Percentiles rank a stretch among this genome's conserved stretches.
These are phyloP conservation scores for Geranomyces variabilis DNA, from an alignment of 192 early-diverging fungal species.

Conservation along the genomic window DNA sequence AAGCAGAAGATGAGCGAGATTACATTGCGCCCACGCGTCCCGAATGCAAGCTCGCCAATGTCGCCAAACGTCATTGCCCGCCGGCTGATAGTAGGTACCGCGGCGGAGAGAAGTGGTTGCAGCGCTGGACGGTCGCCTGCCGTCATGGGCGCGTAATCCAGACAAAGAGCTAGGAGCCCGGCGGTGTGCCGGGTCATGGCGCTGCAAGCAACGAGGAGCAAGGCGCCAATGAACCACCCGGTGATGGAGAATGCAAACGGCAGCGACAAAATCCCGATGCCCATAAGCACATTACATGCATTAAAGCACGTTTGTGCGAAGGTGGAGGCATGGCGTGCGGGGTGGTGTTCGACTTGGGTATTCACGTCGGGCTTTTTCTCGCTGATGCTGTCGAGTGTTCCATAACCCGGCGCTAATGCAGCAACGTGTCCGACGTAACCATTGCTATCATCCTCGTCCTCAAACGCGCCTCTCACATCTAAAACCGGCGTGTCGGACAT, in stretches of 20 bases:
- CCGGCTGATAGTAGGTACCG: neutral
- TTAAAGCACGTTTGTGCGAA: slow-evolving; percentile 40
- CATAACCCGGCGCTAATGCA: neutral
- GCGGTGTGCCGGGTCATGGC: slow-evolving; percentile 32
- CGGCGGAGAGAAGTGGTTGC: neutral
- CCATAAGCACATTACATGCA: slow-evolving; percentile 46
- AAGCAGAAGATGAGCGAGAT: slow-evolving; percentile 50
- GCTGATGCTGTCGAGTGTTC: neutral
- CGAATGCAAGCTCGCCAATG: slow-evolving; percentile 52
- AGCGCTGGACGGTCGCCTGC: slow-evolving; percentile 10
- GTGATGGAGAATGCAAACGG: slow-evolving; percentile 61
- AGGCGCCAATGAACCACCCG: slow-evolving; percentile 63
- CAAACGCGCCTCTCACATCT: neutral
- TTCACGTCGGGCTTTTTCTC: neutral
- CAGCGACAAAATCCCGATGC: slow-evolving; percentile 67
- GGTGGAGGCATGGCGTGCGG: neutral
- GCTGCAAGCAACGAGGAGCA: slow-evolving; percentile 40
- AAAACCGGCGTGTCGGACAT: neutral
- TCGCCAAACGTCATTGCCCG: slow-evolving; percentile 32
- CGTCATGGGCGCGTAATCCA: slow-evolving; percentile 24
- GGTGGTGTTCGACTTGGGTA: neutral
- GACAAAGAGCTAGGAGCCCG: slow-evolving; percentile 16
- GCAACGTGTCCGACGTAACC: neutral
- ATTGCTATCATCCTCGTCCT: neutral
- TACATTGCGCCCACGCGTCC: slow-evolving; percentile 39